phyloP scores from a whole-genome alignment of 495 filamentous ascomycete species.

The Annulohypoxylon nitens region DNA sequence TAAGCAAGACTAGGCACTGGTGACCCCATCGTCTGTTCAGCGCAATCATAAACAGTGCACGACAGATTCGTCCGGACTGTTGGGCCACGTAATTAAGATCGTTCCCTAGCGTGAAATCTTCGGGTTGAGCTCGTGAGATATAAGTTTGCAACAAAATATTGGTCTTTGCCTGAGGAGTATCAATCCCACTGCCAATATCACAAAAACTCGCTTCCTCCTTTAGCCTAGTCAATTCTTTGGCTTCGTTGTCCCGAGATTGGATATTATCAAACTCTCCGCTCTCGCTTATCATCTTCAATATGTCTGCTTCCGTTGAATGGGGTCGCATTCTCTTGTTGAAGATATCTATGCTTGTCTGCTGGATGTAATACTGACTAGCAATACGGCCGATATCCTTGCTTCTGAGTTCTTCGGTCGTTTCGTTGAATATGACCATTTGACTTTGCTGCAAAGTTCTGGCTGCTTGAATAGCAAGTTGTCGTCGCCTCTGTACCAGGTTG shows the following conservation, averaged over 20 bases:
- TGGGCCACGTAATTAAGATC: constrained; percentile 96
- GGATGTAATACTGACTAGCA: constrained; percentile 95
- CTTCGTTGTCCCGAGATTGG: constrained; percentile 88
- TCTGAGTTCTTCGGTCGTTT: constrained; percentile 87
- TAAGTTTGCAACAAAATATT: constrained; percentile 96
- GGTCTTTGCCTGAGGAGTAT: constrained; percentile 87
- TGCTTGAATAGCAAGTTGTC: constrained; percentile 87
- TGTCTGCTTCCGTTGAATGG: constrained; percentile 84
- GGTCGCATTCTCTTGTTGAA: constrained; percentile 94
- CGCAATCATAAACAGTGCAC: constrained; percentile 96
- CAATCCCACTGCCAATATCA: constrained; percentile 79
- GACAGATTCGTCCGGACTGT: constrained; percentile 92
- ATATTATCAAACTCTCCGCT: constrained; percentile 98
- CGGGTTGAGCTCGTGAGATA: constrained; percentile 87
- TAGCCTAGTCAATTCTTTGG: constrained; percentile 78
- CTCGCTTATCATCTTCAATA: constrained; percentile 93
- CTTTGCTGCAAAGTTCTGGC: constrained; percentile 86
- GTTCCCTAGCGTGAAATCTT: constrained; percentile 92
- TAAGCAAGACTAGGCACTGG: constrained; percentile 89
- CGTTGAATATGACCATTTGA: constrained; percentile 99
- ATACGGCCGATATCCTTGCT: constrained; percentile 96
- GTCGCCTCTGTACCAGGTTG: constrained; percentile 80
- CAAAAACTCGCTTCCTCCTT: constrained; percentile 75
- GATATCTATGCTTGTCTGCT: constrained; percentile 91
- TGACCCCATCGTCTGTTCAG: constrained; percentile 94